Evolutionary conservation across 768 basidiomycete species (phyloP), one percentile per base, ranked within the genome.

Genomic region (Naematelia aurantialba): DNA sequence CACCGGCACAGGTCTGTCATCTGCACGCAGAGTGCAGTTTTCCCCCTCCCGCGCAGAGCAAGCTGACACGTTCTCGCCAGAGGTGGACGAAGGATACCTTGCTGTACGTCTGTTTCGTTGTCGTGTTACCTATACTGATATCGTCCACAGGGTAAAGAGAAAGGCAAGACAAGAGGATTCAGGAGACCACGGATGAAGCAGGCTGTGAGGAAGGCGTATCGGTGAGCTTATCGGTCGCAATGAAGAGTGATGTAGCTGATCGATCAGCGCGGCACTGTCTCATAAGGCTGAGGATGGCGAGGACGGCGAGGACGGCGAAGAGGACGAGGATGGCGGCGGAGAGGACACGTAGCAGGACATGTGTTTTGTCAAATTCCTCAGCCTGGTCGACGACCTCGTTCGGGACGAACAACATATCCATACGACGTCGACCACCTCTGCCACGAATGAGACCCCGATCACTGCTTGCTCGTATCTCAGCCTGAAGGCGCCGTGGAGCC

Each of bases 31-130:
- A 21, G 14, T 30, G 58, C 10, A 14, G 14, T 17, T n/a, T n/a
- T n/a, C n/a, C n/a, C n/a, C n/a, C n/a, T n/a, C n/a, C n/a, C 50
- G 39, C 5, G 13, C 1, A n/a, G 27, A 25, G 19, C 34, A 22
- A 26, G 42, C 39, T 52, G 50, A 47, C 25, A 30, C 21, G 13
- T 29, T n/a, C 5, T 45, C 39, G 26, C 8, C 49, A 90, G 89
- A 74, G 3, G 67, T 90, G 49, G 89, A 91, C 63, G 75, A 81
- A 13, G 84, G 84, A 52, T 79, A 89, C 78, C 72, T 89, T 1
- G 80, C 83, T 0, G 76, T 76, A 45, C 63, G 75, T 63, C 19
- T n/a, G 3, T n/a, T 21, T 29, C 4, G 12, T 34, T 4, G 24
- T 24, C 29, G 5, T 2, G 10, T 24, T 4, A 47, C 26, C 19